These are phyloP conservation scores for Trichosanthes truncata DNA, from an alignment of 306 rosid species.

Conservation along the genomic window DNA sequence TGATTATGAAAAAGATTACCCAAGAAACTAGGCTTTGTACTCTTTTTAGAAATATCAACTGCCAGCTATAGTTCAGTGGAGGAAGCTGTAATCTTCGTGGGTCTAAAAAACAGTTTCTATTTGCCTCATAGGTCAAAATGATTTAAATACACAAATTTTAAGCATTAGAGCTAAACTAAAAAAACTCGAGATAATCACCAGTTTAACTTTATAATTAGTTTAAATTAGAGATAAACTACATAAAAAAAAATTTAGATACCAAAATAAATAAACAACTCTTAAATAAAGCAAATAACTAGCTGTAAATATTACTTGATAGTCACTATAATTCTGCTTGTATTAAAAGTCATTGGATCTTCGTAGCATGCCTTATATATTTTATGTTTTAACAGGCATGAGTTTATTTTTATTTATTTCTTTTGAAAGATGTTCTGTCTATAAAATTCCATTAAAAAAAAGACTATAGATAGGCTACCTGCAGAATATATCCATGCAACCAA, in stretches of 20 bases:
- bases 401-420: neutral
- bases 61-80: too few relatives aligned
- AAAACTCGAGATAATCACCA: neutral
- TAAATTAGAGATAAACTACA: neutral
- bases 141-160: neutral
- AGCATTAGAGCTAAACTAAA: neutral
- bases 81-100: neutral
- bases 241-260: neutral
- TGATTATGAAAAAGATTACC: neutral
- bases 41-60: too few relatives aligned
- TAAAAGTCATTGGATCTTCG: neutral
- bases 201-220: neutral
- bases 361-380: neutral
- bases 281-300: neutral
- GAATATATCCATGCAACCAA: conserved; percentile 82
- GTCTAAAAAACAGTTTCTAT: neutral
- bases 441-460: neutral
- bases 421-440: neutral
- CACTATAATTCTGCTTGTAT: neutral
- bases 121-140: neutral
- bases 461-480: conserved; percentile 40
- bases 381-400: neutral
- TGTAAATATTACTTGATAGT: neutral
- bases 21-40: too few relatives aligned
- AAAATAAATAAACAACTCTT: neutral